Conservation (phyloP, 2,329 filamentous ascomycete genomes). For the Remersonia thermophila region DNA sequence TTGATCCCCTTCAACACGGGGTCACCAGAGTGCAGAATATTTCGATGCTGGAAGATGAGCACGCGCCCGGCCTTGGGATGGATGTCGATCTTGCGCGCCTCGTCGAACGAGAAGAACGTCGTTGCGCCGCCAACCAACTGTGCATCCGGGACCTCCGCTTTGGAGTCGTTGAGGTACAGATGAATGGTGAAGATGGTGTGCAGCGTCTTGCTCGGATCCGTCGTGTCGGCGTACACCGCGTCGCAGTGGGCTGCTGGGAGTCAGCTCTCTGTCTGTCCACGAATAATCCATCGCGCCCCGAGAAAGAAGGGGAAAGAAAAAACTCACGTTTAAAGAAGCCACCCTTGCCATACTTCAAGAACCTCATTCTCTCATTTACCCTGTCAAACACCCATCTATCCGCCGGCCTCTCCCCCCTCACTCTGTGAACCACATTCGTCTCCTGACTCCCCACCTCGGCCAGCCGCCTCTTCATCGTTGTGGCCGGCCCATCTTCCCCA, state of each 20-base stretch:
- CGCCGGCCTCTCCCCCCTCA: slow-evolving; percentile 11
- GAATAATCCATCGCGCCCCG: too few relatives aligned
- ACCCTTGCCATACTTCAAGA: slow-evolving; percentile 58
- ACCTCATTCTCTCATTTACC: slow-evolving; percentile 63
- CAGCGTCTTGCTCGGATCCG: slow-evolving; percentile 30
- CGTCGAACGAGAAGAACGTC: slow-evolving; percentile 35
- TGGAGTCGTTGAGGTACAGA: slow-evolving; percentile 40
- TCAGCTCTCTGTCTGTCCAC: not conserved
- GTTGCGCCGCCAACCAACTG: slow-evolving; percentile 42
- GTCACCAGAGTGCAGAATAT: slow-evolving; percentile 41
- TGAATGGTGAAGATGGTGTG: slow-evolving; percentile 43
- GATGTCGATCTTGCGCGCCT: slow-evolving; percentile 35
- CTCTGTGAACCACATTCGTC: slow-evolving; percentile 12
- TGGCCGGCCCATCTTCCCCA: slow-evolving; percentile 25
- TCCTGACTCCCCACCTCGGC: slow-evolving; percentile 17
- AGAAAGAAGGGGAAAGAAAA: too few relatives aligned
- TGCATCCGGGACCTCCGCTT: slow-evolving; percentile 24
- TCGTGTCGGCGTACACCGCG: slow-evolving; percentile 43
- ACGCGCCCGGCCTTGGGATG: slow-evolving; percentile 45
- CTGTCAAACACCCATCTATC: slow-evolving; percentile 32
- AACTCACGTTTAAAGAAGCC: slow-evolving; percentile 55
- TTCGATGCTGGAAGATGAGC: slow-evolving; percentile 45
- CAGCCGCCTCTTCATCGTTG: slow-evolving; percentile 31
- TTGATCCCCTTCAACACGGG: slow-evolving; percentile 39
- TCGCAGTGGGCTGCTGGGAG: slow-evolving; percentile 50